A percentile compares a stretch with the other conserved stretches of the same genome.
Evolutionary conservation across 345 rosid species (phyloP).

Genomic region (Citrus australasica): DNA sequence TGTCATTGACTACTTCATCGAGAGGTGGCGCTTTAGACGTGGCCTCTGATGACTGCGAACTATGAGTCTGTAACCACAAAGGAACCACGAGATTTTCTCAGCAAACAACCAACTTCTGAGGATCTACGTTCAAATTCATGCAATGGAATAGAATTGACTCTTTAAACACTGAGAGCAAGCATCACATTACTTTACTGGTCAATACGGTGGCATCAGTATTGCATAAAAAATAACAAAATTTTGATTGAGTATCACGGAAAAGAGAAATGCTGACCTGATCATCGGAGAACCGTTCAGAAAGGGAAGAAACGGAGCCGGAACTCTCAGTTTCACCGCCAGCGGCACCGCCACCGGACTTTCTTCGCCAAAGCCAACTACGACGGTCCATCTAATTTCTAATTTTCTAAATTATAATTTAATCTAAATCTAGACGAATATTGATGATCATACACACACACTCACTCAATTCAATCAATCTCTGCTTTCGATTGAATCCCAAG

Average conservation of each 20-base stretch:
- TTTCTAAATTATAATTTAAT: slow-evolving; percentile 8
- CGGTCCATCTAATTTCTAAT: slow-evolving; percentile 48
- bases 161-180: no score
- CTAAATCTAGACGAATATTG: no score
- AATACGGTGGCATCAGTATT: background rate
- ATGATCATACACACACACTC: no score
- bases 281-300: slow-evolving; percentile 65
- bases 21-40: slow-evolving; percentile 37
- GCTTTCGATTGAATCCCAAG: slow-evolving; percentile 2
- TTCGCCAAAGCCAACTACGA: slow-evolving; percentile 77
- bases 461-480: background rate
- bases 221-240: background rate
- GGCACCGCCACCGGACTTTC: slow-evolving; percentile 68
- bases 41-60: slow-evolving; percentile 62
- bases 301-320: slow-evolving; percentile 60
- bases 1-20: slow-evolving; percentile 52
- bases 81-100: slow-evolving; percentile 15
- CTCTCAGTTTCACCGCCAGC: slow-evolving; percentile 72
- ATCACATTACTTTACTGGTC: background rate
- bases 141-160: no score
- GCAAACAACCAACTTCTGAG: background rate
- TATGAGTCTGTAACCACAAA: slow-evolving; percentile 32
- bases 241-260: background rate
- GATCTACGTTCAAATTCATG: no score
- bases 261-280: slow-evolving; percentile 46